Evolutionary conservation across 2,329 filamentous ascomycete species (phyloP), one percentile per base, ranked within the genome.

Genomic region (Emmonsia crescens): DNA sequence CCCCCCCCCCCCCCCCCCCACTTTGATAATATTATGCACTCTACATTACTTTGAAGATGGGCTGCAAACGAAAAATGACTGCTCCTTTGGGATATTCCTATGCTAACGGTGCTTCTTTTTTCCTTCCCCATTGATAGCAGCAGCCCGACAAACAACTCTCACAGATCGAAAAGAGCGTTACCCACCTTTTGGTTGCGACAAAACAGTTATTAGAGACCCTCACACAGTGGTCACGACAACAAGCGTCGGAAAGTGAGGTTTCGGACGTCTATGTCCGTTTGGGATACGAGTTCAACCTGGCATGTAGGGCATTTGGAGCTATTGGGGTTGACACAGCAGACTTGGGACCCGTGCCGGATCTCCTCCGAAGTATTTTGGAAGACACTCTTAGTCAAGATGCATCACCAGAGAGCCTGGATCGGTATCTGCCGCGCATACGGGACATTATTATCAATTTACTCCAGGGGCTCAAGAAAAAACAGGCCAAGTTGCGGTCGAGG

Each of bases 261-360:
- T 97, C 94, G 14, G 94, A 99, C 74, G 94, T 99, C 68, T 99
- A 99, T 73, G 94, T 99, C 64, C 88, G 94, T 64, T 80, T 99
- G 64, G 94, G 94, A 55, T 99, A 99, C 77, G 94, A 99, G 76
- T 99, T 99, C 82, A 99, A 99, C 77, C 94, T 99, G 79, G 94
- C 94, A 33, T 97, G 93, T 75, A 88, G 94, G 61, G 93, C 94
- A 64, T 99, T 99, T 76, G 91, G 90, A 70, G 91, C 92, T 62
- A 99, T 99, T 71, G 94, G 95, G 64, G 94, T 99, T 65, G 94
- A 99, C 70, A 96, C 92, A 1, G 85, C 86, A 31, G 94, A 99
- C 74, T 82, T 99, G 14, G 94, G 94, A 62, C 96, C 96, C 68
- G 94, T 99, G 2, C 94, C 94, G 5, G 94, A 99, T 73, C 80